Base-by-base conservation (phyloP, 2,329 filamentous ascomycete genomes). In the Graphilbum sp. region DNA sequence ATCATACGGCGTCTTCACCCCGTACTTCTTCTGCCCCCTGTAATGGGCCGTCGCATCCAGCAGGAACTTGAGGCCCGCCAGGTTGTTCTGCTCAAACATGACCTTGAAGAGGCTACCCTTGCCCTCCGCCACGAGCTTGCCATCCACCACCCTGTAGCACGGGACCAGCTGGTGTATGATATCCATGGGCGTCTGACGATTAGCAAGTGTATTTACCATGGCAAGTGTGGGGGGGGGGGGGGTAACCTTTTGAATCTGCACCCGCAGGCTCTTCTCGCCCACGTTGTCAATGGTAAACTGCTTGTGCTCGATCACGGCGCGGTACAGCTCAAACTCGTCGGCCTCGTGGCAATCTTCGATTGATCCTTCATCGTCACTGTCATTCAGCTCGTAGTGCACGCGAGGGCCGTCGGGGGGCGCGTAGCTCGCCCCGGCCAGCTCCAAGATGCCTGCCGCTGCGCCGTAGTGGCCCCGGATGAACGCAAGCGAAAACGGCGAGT, bases 221-320 rank as follows among this genome's bases (percentile, higher is more conserved):
- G 1, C 25, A 25, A 31, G 20, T 4, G 10, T 10, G 16, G 15
- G 4, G n/a, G 21, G 32, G 7, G 23, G 15, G 13, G 21, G 24
- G 23, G 19, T 8, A 16, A 16, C 35, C 40, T 12, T 36, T 40
- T 37, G 8, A 67, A 56, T 15, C 50, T 81, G 75, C 41, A 85
- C 78, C 39, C 78, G 66, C 50, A 69, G 75, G 0, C 71, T 72
- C 4, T 80, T 63, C 45, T 82, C 69, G 0, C 79, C 79, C 41
- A 90, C 66, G 46, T 84, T 74, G 15, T 90, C 79, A 37, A 88
- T 69, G 0, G 83, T 90, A 52, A 81, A 83, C 27, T 68, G 63
- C 12, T 78, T 70, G 46, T 78, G 68, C 46, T 79, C 69, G 21
- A 84, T 58, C 31, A 75, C 61, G 42, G 77, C 67, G 15, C 58